Evolutionary conservation across 2,329 filamentous ascomycete species (phyloP).

Genomic region (Amauroascus niger): DNA sequence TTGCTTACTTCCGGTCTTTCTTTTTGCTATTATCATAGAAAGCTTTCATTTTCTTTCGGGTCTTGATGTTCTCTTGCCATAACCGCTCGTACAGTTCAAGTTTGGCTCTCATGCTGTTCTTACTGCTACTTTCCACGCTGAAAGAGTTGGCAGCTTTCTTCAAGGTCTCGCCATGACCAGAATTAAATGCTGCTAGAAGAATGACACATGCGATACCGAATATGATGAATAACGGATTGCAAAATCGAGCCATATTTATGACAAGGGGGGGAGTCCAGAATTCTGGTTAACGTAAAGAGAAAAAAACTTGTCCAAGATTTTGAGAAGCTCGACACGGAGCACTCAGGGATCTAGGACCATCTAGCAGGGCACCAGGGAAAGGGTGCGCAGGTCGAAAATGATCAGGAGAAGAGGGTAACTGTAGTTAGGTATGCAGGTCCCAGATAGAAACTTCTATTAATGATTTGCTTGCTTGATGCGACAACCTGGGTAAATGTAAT

Average conservation of each 20-base stretch:
- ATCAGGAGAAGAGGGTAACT: too few species aligned
- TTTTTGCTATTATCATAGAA: background rate
- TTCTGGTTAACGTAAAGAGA: background rate
- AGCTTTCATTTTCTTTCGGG: constrained; percentile 5
- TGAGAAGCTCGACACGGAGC: background rate
- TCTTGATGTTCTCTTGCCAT: constrained; percentile 7
- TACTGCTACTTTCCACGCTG: background rate
- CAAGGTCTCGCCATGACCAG: background rate
- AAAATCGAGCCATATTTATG: constrained; percentile 2
- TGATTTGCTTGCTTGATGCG: too few species aligned
- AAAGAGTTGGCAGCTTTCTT: constrained; percentile 7
- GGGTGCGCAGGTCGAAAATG: too few species aligned
- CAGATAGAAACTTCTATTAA: too few species aligned
- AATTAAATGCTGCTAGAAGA: constrained; percentile 8
- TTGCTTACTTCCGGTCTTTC: constrained; percentile 3
- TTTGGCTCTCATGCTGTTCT: background rate
- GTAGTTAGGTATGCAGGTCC: too few species aligned
- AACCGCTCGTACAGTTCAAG: constrained; percentile 8
- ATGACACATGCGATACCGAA: constrained; percentile 7
- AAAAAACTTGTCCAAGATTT: background rate
- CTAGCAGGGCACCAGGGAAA: too few species aligned
- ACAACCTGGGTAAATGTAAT: too few species aligned
- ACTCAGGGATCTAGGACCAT: too few species aligned
- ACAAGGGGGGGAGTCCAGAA: background rate
- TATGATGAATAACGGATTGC: constrained; percentile 1